These are phyloP conservation scores for Helotiales sp. DNA, from an alignment of 2,329 filamentous ascomycete genomes.

Conservation along the genomic window DNA sequence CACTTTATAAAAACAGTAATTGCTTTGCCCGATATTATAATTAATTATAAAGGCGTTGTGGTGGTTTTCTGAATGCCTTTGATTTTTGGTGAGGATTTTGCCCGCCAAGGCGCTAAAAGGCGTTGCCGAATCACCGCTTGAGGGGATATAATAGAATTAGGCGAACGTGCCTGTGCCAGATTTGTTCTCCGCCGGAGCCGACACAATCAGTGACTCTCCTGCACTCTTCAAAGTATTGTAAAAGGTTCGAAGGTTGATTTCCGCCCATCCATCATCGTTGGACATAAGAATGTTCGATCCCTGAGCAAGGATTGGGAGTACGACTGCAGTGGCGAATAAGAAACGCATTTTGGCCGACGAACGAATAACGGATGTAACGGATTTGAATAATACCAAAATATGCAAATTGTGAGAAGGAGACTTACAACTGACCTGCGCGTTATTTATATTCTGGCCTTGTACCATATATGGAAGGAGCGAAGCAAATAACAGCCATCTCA, in stretches of 20 bases:
- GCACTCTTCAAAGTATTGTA: conserved; percentile 2
- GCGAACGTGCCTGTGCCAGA: conserved; percentile 3
- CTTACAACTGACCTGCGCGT: not conserved
- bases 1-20: too few relatives aligned
- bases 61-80: too few relatives aligned
- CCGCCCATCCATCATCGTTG: conserved; percentile 16
- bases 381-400: not conserved
- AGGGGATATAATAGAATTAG: too few relatives aligned
- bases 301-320: not conserved
- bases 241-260: conserved; percentile 11
- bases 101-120: too few relatives aligned
- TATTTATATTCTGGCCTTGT: not conserved
- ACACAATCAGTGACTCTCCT: conserved; percentile 5
- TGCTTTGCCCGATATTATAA: too few relatives aligned
- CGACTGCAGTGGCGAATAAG: not conserved
- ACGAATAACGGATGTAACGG: not conserved
- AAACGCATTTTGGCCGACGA: conserved; percentile 1
- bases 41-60: too few relatives aligned
- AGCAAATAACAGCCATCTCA: not conserved
- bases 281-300: conserved; percentile 10
- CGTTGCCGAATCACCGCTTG: too few relatives aligned
- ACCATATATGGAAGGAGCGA: not conserved
- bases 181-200: conserved; percentile 13
- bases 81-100: too few relatives aligned
- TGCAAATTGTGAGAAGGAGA: not conserved